A percentile compares a stretch with the other conserved stretches of the same genome.
These are phyloP conservation scores for Afroboletus lepidellus DNA, from an alignment of 1,284 basidiomycete genomes.

Conservation along the genomic window DNA sequence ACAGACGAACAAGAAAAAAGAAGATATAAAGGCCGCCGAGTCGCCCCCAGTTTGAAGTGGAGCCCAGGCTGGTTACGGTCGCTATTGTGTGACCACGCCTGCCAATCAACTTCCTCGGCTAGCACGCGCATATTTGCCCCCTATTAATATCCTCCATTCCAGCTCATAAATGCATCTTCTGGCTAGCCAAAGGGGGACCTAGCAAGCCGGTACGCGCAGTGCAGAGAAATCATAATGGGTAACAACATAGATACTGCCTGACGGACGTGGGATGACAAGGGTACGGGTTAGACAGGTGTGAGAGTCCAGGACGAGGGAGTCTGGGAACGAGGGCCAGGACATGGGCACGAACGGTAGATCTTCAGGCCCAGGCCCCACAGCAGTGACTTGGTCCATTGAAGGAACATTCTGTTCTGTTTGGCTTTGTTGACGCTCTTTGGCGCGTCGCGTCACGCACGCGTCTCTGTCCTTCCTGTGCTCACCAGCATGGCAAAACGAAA, in stretches of 20 bases:
- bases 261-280: too few relatives aligned
- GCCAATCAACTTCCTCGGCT: constrained; percentile 21
- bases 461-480: background rate
- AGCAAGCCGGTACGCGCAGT: too few relatives aligned
- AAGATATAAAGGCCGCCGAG: background rate
- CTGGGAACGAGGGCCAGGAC: too few relatives aligned
- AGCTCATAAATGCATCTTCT: too few relatives aligned
- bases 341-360: too few relatives aligned
- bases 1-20: constrained; percentile 4
- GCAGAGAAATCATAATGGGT: too few relatives aligned
- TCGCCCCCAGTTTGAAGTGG: background rate
- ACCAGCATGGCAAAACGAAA: constrained; percentile 32
- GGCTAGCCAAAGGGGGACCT: too few relatives aligned
- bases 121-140: background rate
- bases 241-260: too few relatives aligned
- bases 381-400: too few relatives aligned
- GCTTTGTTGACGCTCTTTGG: constrained; percentile 14
- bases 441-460: constrained; percentile 31
- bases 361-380: too few relatives aligned
- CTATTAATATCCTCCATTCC: background rate
- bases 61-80: constrained; percentile 20
- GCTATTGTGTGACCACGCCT: constrained; percentile 21
- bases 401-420: constrained; percentile 29
- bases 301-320: too few relatives aligned
- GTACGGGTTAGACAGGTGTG: too few relatives aligned